A percentile compares a stretch with the other conserved stretches of the same genome.
phyloP scores from a whole-genome alignment of 1,284 basidiomycete genomes.

The Trichosporon coremiiforme region DNA sequence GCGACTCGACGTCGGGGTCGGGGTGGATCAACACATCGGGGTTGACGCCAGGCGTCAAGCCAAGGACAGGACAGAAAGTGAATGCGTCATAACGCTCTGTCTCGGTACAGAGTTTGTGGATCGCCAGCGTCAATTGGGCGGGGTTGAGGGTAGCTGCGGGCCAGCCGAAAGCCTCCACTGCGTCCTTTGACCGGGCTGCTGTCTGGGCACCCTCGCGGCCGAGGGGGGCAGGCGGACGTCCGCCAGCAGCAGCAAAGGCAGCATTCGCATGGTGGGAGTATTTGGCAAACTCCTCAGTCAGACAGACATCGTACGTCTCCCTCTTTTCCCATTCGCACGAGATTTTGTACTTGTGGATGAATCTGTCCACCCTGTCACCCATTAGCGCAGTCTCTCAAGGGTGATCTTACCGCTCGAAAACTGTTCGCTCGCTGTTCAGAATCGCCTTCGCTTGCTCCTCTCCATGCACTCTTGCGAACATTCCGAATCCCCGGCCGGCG shows the following conservation, averaged over 20 bases:
- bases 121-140: slow-evolving; percentile 42
- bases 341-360: slow-evolving; percentile 39
- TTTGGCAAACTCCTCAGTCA: slow-evolving; percentile 42
- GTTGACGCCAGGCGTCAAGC: neutral
- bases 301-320: slow-evolving; percentile 42
- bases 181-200: slow-evolving; percentile 25
- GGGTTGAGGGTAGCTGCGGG: slow-evolving; percentile 47
- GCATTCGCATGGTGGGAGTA: slow-evolving; percentile 34
- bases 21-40: neutral
- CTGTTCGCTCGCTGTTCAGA: slow-evolving; percentile 23
- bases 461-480: slow-evolving; percentile 41
- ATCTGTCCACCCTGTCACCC: slow-evolving; percentile 34
- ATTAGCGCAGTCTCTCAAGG: no score
- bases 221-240: slow-evolving; percentile 23
- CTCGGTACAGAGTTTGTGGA: slow-evolving; percentile 34
- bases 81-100: slow-evolving; percentile 38
- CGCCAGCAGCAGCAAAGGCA: slow-evolving; percentile 31
- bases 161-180: slow-evolving; percentile 37
- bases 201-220: slow-evolving; percentile 25
- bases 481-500: slow-evolving; percentile 44
- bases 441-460: slow-evolving; percentile 33
- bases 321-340: slow-evolving; percentile 47
- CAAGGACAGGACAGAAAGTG: slow-evolving; percentile 22
- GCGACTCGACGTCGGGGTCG: neutral
- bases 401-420: slow-evolving; percentile 16